Evolutionary conservation across 768 basidiomycete genomes (phyloP), one percentile per base, ranked within the genome.

Genomic region (Tulasnella sp.): DNA sequence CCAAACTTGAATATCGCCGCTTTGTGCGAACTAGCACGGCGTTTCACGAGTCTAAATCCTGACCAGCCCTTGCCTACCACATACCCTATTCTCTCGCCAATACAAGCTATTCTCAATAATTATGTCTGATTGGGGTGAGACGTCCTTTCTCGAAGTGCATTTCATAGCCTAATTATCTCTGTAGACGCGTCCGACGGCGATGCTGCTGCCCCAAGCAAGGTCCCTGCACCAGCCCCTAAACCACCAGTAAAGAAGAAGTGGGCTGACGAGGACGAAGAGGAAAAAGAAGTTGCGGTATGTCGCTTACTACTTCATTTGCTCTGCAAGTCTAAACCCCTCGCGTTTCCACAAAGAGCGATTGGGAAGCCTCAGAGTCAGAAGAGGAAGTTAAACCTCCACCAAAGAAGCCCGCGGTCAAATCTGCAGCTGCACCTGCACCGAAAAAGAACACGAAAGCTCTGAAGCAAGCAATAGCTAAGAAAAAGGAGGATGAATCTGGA

Each of bases 251-350:
- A 81, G 74, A 90, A 87, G 82, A 87, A 84, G 77, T 93, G 91
- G 83, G 97, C 93, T 91, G 91, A 91, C 78, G 96, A 93, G 68
- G 96, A 98, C 83, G 96, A 97, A 81, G 93, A 93, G 80, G 94
- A 96, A 0, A 90, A 90, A 15, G 88, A 90, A 31, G 92, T 92
- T 54, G 92, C 89, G 72, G 94, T 96, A 81, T 80, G 92, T 87
- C 31, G 12, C 34, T 54, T 17, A 5, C 15, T 78, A 77, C 73
- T 79, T 39, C 36, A 31, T 71, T n/a, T 71, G 12, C 36, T 25
- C 29, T 38, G 34, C 49, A 74, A 36, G 78, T 78, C 67, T 40
- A 70, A 64, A 79, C 78, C 77, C 15, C 42, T 25, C 71, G 25
- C 34, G 25, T 4, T 38, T 58, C 40, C 29, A 5, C 78, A 39